Evolutionary conservation across 208 protist species (phyloP).

Genomic region (Acanthamoeba sp.): DNA sequence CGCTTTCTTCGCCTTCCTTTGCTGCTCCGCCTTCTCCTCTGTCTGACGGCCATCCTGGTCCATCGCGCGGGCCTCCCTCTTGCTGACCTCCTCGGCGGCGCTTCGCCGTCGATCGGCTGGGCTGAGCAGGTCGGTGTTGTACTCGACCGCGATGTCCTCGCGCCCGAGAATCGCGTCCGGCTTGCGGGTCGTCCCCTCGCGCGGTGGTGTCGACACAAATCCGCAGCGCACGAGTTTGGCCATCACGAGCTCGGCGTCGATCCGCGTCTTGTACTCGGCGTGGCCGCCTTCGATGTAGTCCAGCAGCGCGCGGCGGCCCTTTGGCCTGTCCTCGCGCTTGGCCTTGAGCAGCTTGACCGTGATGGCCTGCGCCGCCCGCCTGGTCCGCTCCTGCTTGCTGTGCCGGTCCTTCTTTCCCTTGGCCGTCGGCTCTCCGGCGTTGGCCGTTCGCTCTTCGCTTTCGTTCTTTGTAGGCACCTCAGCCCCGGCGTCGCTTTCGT

Average conservation of each 20-base stretch:
- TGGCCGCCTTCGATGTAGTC: background rate
- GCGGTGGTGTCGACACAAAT: background rate
- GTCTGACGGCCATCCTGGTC: no score
- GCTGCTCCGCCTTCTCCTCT: no score
- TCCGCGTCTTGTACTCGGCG: background rate
- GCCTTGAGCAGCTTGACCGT: background rate
- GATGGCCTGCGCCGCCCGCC: background rate
- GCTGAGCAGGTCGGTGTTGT: background rate
- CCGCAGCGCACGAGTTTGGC: background rate
- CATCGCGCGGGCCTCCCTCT: background rate
- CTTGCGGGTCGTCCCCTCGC: background rate
- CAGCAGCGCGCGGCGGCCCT: background rate
- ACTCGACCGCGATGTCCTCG: background rate
- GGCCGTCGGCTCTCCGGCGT: background rate
- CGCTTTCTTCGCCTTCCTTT: background rate
- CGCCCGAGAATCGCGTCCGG: background rate
- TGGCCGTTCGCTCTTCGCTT: background rate
- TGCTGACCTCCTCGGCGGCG: background rate
- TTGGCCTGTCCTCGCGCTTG: background rate
- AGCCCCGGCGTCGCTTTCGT: background rate
- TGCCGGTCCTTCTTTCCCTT: background rate
- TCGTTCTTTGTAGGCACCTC: no score
- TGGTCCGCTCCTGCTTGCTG: background rate
- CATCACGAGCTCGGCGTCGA: constrained; percentile 11
- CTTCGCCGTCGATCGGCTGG: background rate